A percentile compares a stretch with the other conserved stretches of the same genome.
Conservation (phyloP, 2,329 filamentous ascomycete genomes). For the Ophidiomyces ophidiicola region DNA sequence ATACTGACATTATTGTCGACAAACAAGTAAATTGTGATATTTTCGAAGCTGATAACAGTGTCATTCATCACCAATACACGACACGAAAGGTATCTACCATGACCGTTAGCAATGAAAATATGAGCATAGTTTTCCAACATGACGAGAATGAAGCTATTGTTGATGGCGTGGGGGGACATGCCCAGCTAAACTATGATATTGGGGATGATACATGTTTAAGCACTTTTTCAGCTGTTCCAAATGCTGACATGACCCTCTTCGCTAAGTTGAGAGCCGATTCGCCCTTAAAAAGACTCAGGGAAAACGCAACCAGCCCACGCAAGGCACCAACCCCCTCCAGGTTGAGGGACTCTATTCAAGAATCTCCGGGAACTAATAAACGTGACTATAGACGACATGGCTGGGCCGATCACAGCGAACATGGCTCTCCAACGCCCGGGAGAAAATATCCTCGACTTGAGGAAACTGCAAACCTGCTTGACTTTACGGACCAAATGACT, state of each 20-base stretch:
- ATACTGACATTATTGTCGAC: not conserved
- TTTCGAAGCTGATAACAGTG: slow-evolving; percentile 10
- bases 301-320: slow-evolving; percentile 34
- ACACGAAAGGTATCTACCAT: slow-evolving; percentile 24
- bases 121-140: slow-evolving; percentile 31
- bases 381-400: slow-evolving; percentile 24
- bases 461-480: slow-evolving; percentile 67
- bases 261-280: slow-evolving; percentile 55
- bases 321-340: slow-evolving; percentile 22
- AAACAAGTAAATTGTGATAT: not conserved
- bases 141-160: slow-evolving; percentile 19
- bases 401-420: slow-evolving; percentile 24
- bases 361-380: slow-evolving; percentile 40
- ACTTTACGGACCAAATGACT: slow-evolving; percentile 73
- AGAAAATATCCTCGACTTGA: slow-evolving; percentile 35
- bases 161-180: slow-evolving; percentile 17
- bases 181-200: slow-evolving; percentile 20
- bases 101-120: slow-evolving; percentile 30
- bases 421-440: slow-evolving; percentile 39
- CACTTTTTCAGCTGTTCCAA: slow-evolving; percentile 74
- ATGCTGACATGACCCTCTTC: slow-evolving; percentile 65
- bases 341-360: slow-evolving; percentile 17
- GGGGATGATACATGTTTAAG: slow-evolving; percentile 51
- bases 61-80: slow-evolving; percentile 9
- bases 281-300: slow-evolving; percentile 39